Evolutionary conservation across 805 yeast genomes (phyloP).

Genomic region (Yarrowia sp.): DNA sequence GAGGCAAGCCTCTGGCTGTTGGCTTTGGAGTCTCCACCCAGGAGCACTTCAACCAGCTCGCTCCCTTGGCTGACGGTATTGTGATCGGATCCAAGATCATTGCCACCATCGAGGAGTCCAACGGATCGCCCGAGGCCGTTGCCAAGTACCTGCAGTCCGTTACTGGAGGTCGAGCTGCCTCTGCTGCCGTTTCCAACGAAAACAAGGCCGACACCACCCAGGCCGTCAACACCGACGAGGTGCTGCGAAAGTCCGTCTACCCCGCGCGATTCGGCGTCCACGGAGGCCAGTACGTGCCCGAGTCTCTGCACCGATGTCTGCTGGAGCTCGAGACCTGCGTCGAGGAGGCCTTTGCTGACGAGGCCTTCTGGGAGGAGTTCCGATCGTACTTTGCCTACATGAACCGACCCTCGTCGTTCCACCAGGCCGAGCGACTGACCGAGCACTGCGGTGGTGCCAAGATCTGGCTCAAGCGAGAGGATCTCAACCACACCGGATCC

Average conservation of each 20-base stretch:
- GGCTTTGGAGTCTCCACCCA: slow-evolving; percentile 97
- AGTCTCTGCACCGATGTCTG: slow-evolving; percentile 89
- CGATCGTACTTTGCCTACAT: slow-evolving; percentile 83
- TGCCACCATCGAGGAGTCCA: slow-evolving; percentile 69
- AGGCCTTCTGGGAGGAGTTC: slow-evolving; percentile 92
- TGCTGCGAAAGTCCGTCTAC: slow-evolving; percentile 48
- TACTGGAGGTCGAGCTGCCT: slow-evolving; percentile 57
- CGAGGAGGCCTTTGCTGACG: slow-evolving; percentile 87
- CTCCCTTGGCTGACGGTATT: slow-evolving; percentile 87
- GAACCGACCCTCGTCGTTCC: slow-evolving; percentile 95
- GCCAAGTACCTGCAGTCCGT: slow-evolving; percentile 71
- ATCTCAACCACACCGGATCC: slow-evolving; percentile 60
- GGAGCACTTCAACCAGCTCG: slow-evolving; percentile 84
- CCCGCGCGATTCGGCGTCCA: slow-evolving; percentile 88
- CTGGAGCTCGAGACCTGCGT: slow-evolving; percentile 88
- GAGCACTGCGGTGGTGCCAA: slow-evolving; percentile 93
- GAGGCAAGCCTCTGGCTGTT: slow-evolving; percentile 83
- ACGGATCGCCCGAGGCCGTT: slow-evolving; percentile 60
- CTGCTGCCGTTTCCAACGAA: slow-evolving; percentile 28
- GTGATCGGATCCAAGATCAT: slow-evolving; percentile 92
- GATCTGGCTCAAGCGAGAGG: slow-evolving; percentile 98
- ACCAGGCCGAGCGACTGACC: slow-evolving; percentile 86
- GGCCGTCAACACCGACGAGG: slow-evolving; percentile 37
- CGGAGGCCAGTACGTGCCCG: slow-evolving; percentile 99
- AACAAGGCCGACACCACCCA: slow-evolving; percentile 20